These are phyloP conservation scores for Haematococcus sp. DNA, from an alignment of 139 green algal genomes.

Conservation along the genomic window DNA sequence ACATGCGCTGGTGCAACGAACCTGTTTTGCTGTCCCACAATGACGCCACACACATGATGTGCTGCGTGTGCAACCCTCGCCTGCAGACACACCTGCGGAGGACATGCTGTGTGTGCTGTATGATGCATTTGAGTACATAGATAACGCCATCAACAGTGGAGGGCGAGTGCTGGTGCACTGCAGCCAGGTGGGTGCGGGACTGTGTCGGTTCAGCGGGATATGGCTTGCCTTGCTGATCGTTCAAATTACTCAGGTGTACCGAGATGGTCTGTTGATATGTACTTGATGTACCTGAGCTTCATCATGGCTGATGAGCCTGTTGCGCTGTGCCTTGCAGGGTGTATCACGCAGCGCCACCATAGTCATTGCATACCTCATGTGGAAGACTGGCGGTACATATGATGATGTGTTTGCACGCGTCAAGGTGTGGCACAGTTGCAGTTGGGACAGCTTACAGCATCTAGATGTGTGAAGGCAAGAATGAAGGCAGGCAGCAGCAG, in stretches of 20 bases:
- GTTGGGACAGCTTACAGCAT: too few relatives aligned
- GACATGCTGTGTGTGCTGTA: conserved; percentile 93
- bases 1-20: too few relatives aligned
- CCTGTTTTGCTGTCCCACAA: too few relatives aligned
- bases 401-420: conserved; percentile 71
- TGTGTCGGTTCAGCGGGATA: too few relatives aligned
- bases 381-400: conserved; percentile 66
- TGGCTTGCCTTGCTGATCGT: too few relatives aligned
- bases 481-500: too few relatives aligned
- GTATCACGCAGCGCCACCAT: conserved; percentile 86
- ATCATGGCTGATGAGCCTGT: too few relatives aligned
- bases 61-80: neutral
- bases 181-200: conserved; percentile 31
- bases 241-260: too few relatives aligned
- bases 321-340: conserved; percentile 55
- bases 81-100: conserved; percentile 79
- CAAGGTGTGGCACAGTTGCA: too few relatives aligned
- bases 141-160: conserved; percentile 47
- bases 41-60: neutral
- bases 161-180: conserved; percentile 74
- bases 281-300: too few relatives aligned
- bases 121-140: conserved; percentile 94
- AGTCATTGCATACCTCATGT: conserved; percentile 95
- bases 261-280: too few relatives aligned
- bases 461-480: too few relatives aligned